Conservation (phyloP, 108 stramenopile genomes). For the Mediolabrus comicus region DNA sequence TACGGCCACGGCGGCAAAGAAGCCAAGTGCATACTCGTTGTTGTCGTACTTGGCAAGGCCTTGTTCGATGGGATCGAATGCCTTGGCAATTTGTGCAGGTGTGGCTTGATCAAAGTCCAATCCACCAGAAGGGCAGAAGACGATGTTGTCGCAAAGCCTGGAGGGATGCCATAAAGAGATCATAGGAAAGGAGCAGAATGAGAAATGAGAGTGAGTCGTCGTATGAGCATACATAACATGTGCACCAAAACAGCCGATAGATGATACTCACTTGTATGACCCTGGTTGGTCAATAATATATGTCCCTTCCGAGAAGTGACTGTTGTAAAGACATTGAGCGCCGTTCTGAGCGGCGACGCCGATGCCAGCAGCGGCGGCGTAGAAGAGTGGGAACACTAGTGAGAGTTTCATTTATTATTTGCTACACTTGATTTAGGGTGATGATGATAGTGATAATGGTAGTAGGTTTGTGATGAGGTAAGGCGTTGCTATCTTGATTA, state of each 20-base stretch:
- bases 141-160: constrained; percentile 15
- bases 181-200: neutral
- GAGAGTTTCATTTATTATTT: neutral
- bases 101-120: too few relatives aligned
- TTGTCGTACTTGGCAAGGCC: neutral
- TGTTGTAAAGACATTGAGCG: neutral
- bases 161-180: neutral
- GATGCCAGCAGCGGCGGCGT: neutral
- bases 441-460: too few relatives aligned
- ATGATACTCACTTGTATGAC: neutral
- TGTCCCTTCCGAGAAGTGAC: neutral
- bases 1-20: constrained; percentile 23
- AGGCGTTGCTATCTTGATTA: too few relatives aligned
- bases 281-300: neutral
- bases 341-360: neutral
- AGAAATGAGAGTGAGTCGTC: neutral
- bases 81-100: too few relatives aligned
- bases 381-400: neutral
- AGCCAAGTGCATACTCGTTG: constrained; percentile 4
- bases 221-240: neutral
- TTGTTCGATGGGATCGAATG: too few relatives aligned
- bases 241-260: neutral
- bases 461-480: too few relatives aligned
- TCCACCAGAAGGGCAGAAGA: constrained; percentile 36
- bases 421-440: too few relatives aligned